Evolutionary conservation across 2,329 filamentous ascomycete genomes (phyloP).

Genomic region (Acrodontium crateriforme): DNA sequence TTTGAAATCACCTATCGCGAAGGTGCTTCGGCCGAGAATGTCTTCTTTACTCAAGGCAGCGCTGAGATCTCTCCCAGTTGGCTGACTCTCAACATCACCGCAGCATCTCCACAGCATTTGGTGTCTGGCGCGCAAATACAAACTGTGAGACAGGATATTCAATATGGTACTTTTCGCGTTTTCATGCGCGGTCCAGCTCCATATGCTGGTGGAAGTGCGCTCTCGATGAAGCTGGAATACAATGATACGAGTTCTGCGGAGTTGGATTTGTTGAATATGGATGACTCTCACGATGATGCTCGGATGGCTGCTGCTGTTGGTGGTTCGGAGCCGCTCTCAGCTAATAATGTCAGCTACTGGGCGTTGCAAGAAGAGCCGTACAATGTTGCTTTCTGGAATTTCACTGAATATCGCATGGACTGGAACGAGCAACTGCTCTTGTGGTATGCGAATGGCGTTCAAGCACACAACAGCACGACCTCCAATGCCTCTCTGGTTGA

Average conservation of each 20-base stretch:
- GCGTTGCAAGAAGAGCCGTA: conserved; percentile 21
- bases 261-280: conserved; percentile 33
- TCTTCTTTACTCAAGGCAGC: conserved; percentile 15
- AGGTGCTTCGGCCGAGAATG: conserved; percentile 28
- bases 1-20: conserved; percentile 34
- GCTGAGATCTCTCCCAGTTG: conserved; percentile 10
- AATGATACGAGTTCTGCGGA: conserved; percentile 31
- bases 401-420: conserved; percentile 33
- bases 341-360: conserved; percentile 31
- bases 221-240: conserved; percentile 33
- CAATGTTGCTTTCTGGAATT: conserved; percentile 29
- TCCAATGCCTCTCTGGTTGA: conserved; percentile 25
- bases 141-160: conserved; percentile 32
- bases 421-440: conserved; percentile 32
- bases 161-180: conserved; percentile 34
- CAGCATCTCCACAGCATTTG: conserved; percentile 23
- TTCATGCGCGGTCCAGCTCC: conserved; percentile 28
- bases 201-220: conserved; percentile 26
- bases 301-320: conserved; percentile 23
- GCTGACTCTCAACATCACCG: conserved; percentile 24
- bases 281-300: conserved; percentile 18
- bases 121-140: conserved; percentile 32
- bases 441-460: too few relatives aligned
- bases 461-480: conserved; percentile 17
- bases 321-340: conserved; percentile 24